Conservation (phyloP, 768 basidiomycete species). For the Boletus rex-veris region DNA sequence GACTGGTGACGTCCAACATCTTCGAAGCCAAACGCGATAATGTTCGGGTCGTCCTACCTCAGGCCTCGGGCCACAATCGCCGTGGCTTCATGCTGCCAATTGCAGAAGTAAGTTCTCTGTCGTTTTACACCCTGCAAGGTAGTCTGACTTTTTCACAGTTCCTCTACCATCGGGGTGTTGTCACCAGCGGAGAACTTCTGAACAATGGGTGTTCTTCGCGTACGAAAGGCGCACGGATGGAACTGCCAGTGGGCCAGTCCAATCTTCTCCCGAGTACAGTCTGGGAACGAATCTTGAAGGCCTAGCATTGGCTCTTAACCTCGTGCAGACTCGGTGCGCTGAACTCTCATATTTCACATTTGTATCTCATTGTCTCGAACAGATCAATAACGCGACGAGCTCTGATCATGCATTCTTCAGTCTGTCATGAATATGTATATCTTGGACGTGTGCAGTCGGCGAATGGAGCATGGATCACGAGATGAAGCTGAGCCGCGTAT, state of each 20-base stretch:
- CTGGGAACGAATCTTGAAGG: background rate
- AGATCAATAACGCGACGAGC: background rate
- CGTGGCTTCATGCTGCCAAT: background rate
- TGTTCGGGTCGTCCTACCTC: background rate
- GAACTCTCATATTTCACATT: background rate
- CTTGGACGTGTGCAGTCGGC: too few relatives aligned
- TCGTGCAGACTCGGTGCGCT: background rate
- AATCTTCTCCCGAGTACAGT: background rate
- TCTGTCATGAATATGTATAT: background rate
- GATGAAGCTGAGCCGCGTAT: too few relatives aligned
- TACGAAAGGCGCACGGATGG: background rate
- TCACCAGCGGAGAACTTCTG: background rate
- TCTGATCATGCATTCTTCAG: background rate
- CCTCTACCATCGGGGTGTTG: background rate
- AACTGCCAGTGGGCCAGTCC: background rate
- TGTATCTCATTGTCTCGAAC: background rate
- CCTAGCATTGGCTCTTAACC: background rate
- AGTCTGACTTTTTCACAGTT: background rate
- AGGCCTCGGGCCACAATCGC: background rate
- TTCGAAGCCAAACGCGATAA: background rate
- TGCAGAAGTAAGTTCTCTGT: background rate
- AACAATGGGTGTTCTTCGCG: background rate
- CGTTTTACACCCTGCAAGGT: background rate
- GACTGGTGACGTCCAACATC: background rate
- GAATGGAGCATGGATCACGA: background rate